phyloP scores from a whole-genome alignment of 1,284 basidiomycete species.

The Ceraceosorus guamensis region DNA sequence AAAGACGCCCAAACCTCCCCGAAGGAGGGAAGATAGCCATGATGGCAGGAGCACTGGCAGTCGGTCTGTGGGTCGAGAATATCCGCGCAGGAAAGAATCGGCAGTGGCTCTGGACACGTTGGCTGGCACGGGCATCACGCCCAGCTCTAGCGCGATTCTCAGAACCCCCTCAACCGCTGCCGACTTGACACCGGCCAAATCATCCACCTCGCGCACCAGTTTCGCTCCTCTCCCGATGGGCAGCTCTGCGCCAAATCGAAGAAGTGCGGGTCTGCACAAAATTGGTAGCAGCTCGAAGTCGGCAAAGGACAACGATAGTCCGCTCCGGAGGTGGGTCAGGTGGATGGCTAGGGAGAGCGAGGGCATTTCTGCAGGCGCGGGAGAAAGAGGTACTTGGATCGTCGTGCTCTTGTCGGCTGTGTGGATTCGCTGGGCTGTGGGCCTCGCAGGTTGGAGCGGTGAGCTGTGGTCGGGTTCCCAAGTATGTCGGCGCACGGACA shows the following conservation, averaged over 20 bases:
- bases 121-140: neutral
- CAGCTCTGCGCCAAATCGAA: no score
- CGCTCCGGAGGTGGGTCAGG: neutral
- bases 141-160: neutral
- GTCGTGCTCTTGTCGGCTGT: constrained; percentile 50
- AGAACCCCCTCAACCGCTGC: neutral
- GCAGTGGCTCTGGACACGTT: no score
- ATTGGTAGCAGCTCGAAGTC: neutral
- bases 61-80: no score
- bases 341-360: neutral
- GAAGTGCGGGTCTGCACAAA: no score
- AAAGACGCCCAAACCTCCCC: neutral
- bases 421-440: constrained; percentile 62
- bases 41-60: no score
- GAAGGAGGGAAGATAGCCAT: no score
- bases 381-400: neutral
- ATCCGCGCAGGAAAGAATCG: no score
- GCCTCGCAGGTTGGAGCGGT: constrained; percentile 64
- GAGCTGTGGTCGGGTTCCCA: constrained; percentile 48
- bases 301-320: neutral
- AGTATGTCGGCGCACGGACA: no score
- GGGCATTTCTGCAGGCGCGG: neutral
- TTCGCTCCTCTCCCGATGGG: neutral
- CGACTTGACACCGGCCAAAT: neutral
- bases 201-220: neutral